A percentile compares a stretch with the other conserved stretches of the same genome.
Conservation (phyloP, 192 early-diverging fungal species). For the Backusella circina region DNA sequence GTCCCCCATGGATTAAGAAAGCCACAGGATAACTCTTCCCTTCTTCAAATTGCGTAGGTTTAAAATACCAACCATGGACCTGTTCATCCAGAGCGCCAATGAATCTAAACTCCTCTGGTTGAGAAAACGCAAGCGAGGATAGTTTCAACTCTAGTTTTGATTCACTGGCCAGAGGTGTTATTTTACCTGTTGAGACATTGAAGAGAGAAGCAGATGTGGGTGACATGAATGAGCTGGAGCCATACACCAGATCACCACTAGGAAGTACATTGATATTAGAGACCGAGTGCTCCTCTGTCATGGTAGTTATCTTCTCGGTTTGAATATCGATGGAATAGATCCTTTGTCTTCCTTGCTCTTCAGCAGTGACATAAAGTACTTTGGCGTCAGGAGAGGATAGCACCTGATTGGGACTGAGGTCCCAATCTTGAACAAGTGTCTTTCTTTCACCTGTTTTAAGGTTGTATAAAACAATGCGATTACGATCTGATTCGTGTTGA, state of each 20-base stretch:
- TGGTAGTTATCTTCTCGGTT: slow-evolving; percentile 40
- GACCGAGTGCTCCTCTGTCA: slow-evolving; percentile 47
- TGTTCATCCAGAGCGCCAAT: slow-evolving; percentile 49
- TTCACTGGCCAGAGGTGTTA: slow-evolving; percentile 27
- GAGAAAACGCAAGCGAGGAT: slow-evolving; percentile 37
- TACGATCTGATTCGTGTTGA: slow-evolving; percentile 75
- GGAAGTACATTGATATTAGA: slow-evolving; percentile 40
- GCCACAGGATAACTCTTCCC: slow-evolving; percentile 65
- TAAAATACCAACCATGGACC: slow-evolving; percentile 62
- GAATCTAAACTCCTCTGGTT: slow-evolving; percentile 69
- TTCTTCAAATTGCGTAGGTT: slow-evolving; percentile 54
- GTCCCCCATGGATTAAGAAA: slow-evolving; percentile 80
- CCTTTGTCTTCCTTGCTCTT: slow-evolving; percentile 64
- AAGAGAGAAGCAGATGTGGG: slow-evolving; percentile 32
- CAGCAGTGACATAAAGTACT: slow-evolving; percentile 54
- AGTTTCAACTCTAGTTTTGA: slow-evolving; percentile 43
- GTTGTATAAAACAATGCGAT: slow-evolving; percentile 60
- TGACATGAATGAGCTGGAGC: slow-evolving; percentile 37
- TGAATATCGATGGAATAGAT: slow-evolving; percentile 56
- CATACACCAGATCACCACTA: slow-evolving; percentile 40
- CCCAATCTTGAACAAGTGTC: slow-evolving; percentile 52
- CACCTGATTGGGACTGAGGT: slow-evolving; percentile 53
- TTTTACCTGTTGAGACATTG: background rate
- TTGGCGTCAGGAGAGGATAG: slow-evolving; percentile 55
- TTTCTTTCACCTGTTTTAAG: slow-evolving; percentile 34